Percentiles rank a stretch among this genome's conserved stretches.
These are phyloP conservation scores for Aspergillus sp. DNA, from an alignment of 2,329 filamentous ascomycete genomes.

Conservation along the genomic window DNA sequence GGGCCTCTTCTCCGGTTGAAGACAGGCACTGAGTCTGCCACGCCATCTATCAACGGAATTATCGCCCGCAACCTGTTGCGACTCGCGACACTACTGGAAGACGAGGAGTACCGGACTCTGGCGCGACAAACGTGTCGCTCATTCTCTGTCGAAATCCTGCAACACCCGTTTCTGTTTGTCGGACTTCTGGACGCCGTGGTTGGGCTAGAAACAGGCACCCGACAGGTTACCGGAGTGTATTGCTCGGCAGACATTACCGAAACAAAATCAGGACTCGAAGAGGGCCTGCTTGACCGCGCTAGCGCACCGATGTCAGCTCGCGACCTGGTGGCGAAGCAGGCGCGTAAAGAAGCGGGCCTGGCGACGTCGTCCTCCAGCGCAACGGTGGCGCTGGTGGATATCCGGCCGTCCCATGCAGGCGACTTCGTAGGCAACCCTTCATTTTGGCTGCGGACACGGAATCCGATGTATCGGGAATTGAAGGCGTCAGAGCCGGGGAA, in stretches of 20 bases:
- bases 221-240: conserved; percentile 51
- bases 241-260: conserved; percentile 26
- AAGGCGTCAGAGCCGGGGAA: conserved; percentile 25
- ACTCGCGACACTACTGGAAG: conserved; percentile 62
- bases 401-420: conserved; percentile 26
- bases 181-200: conserved; percentile 72
- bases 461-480: conserved; percentile 32
- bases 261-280: conserved; percentile 5
- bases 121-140: conserved; percentile 71
- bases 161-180: conserved; percentile 88
- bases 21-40: conserved; percentile 87
- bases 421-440: conserved; percentile 29
- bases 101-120: conserved; percentile 55
- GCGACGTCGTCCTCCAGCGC: conserved; percentile 27
- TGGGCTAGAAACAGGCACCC: conserved; percentile 62
- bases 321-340: conserved; percentile 23
- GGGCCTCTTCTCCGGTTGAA: conserved; percentile 72
- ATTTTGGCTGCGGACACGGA: conserved; percentile 33
- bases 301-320: conserved; percentile 21
- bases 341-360: conserved; percentile 28
- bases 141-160: conserved; percentile 85
- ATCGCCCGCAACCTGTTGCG: conserved; percentile 84
- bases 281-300: conserved; percentile 11
- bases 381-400: conserved; percentile 30
- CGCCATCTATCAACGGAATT: conserved; percentile 83